Evolutionary conservation across 345 rosid genomes (phyloP).

Genomic region (Physaria fendleri): DNA sequence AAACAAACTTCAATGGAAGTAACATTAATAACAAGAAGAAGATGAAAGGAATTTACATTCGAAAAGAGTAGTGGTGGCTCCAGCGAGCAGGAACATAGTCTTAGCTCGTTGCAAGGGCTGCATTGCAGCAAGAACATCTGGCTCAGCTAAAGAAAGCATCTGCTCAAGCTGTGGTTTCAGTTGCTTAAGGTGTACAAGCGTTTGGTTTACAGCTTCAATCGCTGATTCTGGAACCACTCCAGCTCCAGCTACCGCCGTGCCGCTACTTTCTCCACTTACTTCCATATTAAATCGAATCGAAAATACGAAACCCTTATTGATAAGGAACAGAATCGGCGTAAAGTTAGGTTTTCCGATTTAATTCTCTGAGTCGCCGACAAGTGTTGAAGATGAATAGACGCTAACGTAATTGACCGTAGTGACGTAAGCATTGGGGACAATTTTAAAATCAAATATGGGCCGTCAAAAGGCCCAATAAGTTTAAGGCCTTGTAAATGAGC

Average conservation of each 20-base stretch:
- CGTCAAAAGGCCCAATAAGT: not conserved
- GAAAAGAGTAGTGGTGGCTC: slow-evolving; percentile 61
- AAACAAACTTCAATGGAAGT: not conserved
- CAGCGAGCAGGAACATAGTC: slow-evolving; percentile 50
- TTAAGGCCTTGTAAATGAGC: not conserved
- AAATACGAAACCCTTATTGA: not conserved
- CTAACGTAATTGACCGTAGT: not conserved
- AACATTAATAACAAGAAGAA: not conserved
- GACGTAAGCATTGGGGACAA: slow-evolving; percentile 18
- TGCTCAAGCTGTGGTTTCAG: too few relatives aligned
- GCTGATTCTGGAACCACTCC: slow-evolving; percentile 54
- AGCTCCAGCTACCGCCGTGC: slow-evolving; percentile 1
- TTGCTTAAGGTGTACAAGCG: too few relatives aligned
- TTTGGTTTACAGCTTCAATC: slow-evolving; percentile 55
- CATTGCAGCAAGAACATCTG: too few relatives aligned
- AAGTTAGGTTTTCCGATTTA: too few relatives aligned
- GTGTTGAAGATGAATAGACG: too few relatives aligned
- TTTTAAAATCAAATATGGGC: slow-evolving; percentile 11
- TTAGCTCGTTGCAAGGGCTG: slow-evolving; percentile 74
- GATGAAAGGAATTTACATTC: slow-evolving; percentile 33
- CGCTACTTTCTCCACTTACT: slow-evolving; percentile 29
- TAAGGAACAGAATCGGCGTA: too few relatives aligned
- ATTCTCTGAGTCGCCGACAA: too few relatives aligned
- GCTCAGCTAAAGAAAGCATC: too few relatives aligned
- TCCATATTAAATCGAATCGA: slow-evolving; percentile 31